Conservation (phyloP, 768 basidiomycete genomes). For the Termitomyces heimii region DNA sequence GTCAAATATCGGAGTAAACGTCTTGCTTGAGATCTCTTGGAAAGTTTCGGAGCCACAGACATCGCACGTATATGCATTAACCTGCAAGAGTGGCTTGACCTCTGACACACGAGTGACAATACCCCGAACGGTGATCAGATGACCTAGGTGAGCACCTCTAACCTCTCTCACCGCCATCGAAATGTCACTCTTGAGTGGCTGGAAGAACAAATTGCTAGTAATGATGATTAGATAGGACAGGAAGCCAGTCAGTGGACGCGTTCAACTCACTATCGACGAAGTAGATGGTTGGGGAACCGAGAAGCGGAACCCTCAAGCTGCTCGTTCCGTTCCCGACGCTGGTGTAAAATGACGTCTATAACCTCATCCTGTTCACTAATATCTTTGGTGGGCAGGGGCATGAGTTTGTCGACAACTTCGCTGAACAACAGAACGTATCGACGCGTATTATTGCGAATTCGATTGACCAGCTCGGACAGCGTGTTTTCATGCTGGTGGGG, state of each 20-base stretch:
- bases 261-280: slow-evolving; percentile 86
- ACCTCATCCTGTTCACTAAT: slow-evolving; percentile 91
- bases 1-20: slow-evolving; percentile 83
- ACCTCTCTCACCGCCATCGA: slow-evolving; percentile 91
- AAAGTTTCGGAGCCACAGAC: slow-evolving; percentile 98
- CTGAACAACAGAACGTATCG: slow-evolving; percentile 89
- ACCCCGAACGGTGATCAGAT: slow-evolving; percentile 91
- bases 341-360: slow-evolving; percentile 94
- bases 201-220: slow-evolving; percentile 88
- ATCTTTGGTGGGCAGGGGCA: slow-evolving; percentile 86
- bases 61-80: slow-evolving; percentile 98
- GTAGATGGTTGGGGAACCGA: slow-evolving; percentile 84
- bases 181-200: slow-evolving; percentile 69
- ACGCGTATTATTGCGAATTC: slow-evolving; percentile 79
- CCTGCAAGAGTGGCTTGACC: slow-evolving; percentile 94
- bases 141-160: slow-evolving; percentile 80
- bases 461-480: slow-evolving; percentile 65
- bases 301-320: slow-evolving; percentile 68
- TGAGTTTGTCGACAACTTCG: slow-evolving; percentile 84
- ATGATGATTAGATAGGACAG: slow-evolving; percentile 14
- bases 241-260: neutral
- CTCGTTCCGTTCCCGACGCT: slow-evolving; percentile 84
- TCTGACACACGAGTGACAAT: slow-evolving; percentile 98
- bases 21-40: slow-evolving; percentile 91
- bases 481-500: slow-evolving; percentile 60